A percentile compares a stretch with the other conserved stretches of the same genome.
These are phyloP conservation scores for Botrytis porri DNA, from an alignment of 2,329 filamentous ascomycete genomes.

Conservation along the genomic window DNA sequence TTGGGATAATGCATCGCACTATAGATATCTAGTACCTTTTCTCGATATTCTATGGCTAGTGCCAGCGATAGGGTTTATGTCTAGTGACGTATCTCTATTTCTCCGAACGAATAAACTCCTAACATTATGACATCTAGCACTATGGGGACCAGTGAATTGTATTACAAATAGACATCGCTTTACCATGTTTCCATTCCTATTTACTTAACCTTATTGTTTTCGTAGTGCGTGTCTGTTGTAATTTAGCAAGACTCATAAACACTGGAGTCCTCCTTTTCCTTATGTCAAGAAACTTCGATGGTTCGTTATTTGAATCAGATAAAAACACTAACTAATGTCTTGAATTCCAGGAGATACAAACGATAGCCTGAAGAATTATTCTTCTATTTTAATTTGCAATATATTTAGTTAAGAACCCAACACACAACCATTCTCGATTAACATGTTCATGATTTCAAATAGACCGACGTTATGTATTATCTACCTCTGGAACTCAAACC, in stretches of 20 bases:
- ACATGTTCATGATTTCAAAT: background rate
- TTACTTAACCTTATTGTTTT: background rate
- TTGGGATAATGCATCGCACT: background rate
- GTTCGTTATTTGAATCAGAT: background rate
- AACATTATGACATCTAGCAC: background rate
- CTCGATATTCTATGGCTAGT: background rate
- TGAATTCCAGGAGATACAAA: background rate
- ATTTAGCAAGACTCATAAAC: background rate
- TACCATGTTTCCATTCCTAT: background rate
- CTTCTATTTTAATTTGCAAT: background rate
- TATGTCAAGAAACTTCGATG: too few relatives aligned
- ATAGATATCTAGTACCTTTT: background rate
- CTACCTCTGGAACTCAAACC: background rate
- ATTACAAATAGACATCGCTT: background rate
- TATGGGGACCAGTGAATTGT: background rate
- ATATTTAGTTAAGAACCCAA: background rate
- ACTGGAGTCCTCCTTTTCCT: background rate
- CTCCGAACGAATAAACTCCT: background rate
- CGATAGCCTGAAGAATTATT: background rate
- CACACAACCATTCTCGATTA: background rate
- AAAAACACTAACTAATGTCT: background rate
- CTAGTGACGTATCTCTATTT: background rate
- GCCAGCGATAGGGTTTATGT: background rate
- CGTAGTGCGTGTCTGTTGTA: background rate
- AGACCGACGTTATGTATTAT: background rate